phyloP scores from a whole-genome alignment of 441 rosid genomes.

The Eruca vesicaria region DNA sequence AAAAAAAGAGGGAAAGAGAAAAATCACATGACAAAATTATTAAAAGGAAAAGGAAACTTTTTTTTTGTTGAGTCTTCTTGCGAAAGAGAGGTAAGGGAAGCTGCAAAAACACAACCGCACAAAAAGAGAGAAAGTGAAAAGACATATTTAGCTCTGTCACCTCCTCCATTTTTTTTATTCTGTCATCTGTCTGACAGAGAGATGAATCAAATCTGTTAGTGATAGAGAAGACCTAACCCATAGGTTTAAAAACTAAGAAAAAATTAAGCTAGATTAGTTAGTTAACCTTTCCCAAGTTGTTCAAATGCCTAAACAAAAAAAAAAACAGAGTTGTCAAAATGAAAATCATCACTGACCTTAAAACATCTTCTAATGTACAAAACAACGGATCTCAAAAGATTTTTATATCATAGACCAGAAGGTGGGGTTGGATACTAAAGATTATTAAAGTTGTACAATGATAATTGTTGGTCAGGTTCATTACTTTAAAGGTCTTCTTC shows the following conservation, averaged over 20 bases:
- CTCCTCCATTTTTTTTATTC: not conserved
- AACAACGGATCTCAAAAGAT: not conserved
- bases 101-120: conserved; percentile 40
- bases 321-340: not conserved
- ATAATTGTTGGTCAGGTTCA: conserved; percentile 15
- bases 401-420: not conserved
- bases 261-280: conserved; percentile 22
- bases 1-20: conserved; percentile 20
- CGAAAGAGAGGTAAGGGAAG: conserved; percentile 51
- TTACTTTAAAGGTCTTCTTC: conserved; percentile 34
- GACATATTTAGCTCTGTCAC: conserved; percentile 39
- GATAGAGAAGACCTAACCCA: conserved; percentile 24
- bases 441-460: conserved; percentile 23
- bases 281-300: conserved; percentile 26
- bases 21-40: conserved; percentile 34
- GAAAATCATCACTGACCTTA: not conserved
- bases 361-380: conserved; percentile 3
- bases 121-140: conserved; percentile 15
- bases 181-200: conserved; percentile 10
- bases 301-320: conserved; percentile 6
- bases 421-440: conserved; percentile 21
- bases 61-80: conserved; percentile 32
- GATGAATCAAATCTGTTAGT: conserved; percentile 10
- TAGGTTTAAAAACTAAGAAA: not conserved
- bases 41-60: conserved; percentile 19